These are phyloP conservation scores for Aspergillus sp. DNA, from an alignment of 2,329 filamentous ascomycete genomes.

Conservation along the genomic window DNA sequence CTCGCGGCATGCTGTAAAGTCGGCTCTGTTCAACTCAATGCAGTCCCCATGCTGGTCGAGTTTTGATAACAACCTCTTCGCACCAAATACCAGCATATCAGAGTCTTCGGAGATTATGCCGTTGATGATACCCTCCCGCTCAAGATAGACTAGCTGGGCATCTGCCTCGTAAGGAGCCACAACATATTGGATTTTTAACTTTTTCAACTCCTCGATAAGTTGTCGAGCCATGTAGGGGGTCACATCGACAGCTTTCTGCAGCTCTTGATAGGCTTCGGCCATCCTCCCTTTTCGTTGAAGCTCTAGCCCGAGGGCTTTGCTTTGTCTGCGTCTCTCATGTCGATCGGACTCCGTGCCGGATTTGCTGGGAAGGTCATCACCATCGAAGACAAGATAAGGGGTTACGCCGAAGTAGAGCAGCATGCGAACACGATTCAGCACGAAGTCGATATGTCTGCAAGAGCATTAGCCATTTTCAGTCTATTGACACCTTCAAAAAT, in stretches of 20 bases:
- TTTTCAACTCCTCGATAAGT: conserved; percentile 87
- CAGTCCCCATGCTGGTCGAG: conserved; percentile 91
- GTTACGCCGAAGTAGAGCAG: conserved; percentile 86
- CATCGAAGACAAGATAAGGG: conserved; percentile 96
- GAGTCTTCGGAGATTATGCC: conserved; percentile 96
- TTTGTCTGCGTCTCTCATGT: conserved; percentile 69
- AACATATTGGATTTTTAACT: conserved; percentile 72
- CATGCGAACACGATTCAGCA: conserved; percentile 88
- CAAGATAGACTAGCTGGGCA: conserved; percentile 91
- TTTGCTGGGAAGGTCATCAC: conserved; percentile 92
- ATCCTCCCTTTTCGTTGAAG: conserved; percentile 76
- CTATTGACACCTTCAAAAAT: no score
- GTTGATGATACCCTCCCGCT: conserved; percentile 74
- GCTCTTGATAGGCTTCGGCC: conserved; percentile 73
- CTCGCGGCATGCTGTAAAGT: conserved; percentile 85
- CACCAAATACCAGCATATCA: conserved; percentile 90
- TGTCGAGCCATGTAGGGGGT: conserved; percentile 92
- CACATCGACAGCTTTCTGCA: conserved; percentile 93
- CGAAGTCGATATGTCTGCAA: conserved; percentile 78
- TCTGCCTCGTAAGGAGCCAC: conserved; percentile 98
- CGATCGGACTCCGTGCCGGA: conserved; percentile 77
- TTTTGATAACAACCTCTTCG: conserved; percentile 85
- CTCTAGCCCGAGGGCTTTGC: conserved; percentile 69
- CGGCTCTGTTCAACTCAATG: conserved; percentile 80
- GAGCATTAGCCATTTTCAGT: conserved; percentile 11